These are phyloP conservation scores for Corniculantispora saksenae DNA, from an alignment of 2,329 filamentous ascomycete species.

Conservation along the genomic window DNA sequence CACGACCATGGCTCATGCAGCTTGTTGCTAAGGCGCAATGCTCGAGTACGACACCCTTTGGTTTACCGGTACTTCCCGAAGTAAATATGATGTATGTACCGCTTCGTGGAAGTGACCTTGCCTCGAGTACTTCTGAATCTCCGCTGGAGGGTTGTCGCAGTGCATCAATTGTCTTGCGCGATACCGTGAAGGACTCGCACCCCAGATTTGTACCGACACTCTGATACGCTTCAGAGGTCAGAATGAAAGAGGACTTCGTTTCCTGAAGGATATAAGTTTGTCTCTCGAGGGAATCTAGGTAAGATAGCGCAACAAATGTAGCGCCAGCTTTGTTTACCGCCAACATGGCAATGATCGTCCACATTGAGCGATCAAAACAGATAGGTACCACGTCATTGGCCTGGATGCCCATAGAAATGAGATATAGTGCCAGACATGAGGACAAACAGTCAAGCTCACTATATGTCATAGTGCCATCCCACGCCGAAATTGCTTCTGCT, in stretches of 20 bases:
- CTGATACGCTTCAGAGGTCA: neutral
- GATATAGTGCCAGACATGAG: neutral
- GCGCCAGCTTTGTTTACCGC: slow-evolving; percentile 8
- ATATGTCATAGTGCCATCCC: slow-evolving; percentile 12
- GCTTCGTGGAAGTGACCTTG: slow-evolving; percentile 4
- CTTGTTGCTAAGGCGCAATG: slow-evolving; percentile 57
- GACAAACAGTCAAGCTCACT: neutral
- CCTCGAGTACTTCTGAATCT: neutral
- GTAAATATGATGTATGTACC: slow-evolving; percentile 30
- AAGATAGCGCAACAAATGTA: neutral
- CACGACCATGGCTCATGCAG: slow-evolving; percentile 47
- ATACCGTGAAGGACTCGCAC: neutral
- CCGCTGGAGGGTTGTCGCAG: neutral
- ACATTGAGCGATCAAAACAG: slow-evolving; percentile 5
- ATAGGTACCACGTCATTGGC: neutral
- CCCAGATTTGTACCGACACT: neutral
- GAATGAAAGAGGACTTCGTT: neutral
- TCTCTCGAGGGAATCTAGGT: neutral
- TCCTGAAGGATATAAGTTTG: neutral
- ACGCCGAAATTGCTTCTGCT: neutral
- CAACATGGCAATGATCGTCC: neutral
- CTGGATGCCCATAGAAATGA: neutral
- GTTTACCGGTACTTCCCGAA: slow-evolving; percentile 29
- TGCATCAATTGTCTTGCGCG: neutral
- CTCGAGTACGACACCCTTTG: slow-evolving; percentile 31